Evolutionary conservation across 441 rosid genomes (phyloP).

Genomic region (Pelargonium myrrhifolium): DNA sequence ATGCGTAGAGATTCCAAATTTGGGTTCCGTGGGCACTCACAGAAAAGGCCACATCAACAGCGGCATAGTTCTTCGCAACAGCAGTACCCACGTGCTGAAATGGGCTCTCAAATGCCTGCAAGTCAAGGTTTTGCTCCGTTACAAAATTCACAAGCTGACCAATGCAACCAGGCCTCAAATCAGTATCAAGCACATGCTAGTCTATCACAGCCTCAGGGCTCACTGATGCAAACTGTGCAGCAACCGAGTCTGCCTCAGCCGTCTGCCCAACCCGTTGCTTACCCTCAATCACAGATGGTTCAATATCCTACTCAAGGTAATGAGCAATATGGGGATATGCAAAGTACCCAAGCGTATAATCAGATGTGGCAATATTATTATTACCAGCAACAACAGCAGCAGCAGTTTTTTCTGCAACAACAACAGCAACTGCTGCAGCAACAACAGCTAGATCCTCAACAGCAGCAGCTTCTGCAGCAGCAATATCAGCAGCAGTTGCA

Average conservation of each 20-base stretch:
- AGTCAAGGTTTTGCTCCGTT: slow-evolving; percentile 29
- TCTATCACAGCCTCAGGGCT: slow-evolving; percentile 26
- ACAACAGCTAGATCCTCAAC: slow-evolving; percentile 21
- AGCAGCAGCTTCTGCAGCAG: slow-evolving; percentile 20
- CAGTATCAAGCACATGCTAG: slow-evolving; percentile 28
- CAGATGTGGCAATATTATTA: slow-evolving; percentile 75
- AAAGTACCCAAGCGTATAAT: slow-evolving; percentile 47
- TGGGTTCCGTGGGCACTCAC: slow-evolving; percentile 40
- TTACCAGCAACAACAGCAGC: slow-evolving; percentile 55
- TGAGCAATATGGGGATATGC: slow-evolving; percentile 38
- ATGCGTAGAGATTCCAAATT: slow-evolving; percentile 35
- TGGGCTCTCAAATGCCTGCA: slow-evolving; percentile 19
- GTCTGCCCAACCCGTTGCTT: slow-evolving; percentile 26
- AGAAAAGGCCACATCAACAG: slow-evolving; percentile 31
- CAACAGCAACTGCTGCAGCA: slow-evolving; percentile 35
- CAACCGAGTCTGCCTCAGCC: slow-evolving; percentile 34
- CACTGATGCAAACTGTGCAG: slow-evolving; percentile 32
- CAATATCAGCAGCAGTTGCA: slow-evolving; percentile 32
- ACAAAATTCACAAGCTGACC: slow-evolving; percentile 27
- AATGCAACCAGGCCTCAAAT: slow-evolving; percentile 26
- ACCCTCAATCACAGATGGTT: slow-evolving; percentile 41
- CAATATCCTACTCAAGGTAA: slow-evolving; percentile 38
- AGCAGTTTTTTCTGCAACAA: slow-evolving; percentile 39
- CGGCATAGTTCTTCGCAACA: slow-evolving; percentile 28
- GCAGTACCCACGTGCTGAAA: slow-evolving; percentile 19